phyloP scores from a whole-genome alignment of 192 early-diverging fungal genomes.

The Coemansia javaensis region DNA sequence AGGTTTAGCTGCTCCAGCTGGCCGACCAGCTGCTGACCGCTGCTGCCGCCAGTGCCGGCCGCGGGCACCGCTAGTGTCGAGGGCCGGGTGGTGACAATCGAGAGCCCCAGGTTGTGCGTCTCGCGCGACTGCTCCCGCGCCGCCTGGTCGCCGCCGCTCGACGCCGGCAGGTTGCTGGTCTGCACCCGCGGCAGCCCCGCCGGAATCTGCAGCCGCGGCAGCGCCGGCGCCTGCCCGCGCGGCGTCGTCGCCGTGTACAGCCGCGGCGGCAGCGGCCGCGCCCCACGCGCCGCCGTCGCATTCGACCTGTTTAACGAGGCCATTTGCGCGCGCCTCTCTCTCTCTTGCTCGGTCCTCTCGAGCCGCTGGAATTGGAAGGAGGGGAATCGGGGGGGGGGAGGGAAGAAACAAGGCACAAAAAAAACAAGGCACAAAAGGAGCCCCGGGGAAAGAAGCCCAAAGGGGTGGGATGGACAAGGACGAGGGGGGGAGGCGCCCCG shows the following conservation, averaged over 20 bases:
- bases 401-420: neutral
- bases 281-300: constrained; percentile 33
- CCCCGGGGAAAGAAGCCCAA: no score
- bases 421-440: no score
- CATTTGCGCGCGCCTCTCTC: constrained; percentile 12
- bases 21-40: neutral
- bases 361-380: no score
- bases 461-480: no score
- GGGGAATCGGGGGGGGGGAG: neutral
- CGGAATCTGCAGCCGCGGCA: constrained; percentile 25
- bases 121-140: constrained; percentile 46
- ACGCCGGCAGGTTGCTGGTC: constrained; percentile 19
- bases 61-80: neutral
- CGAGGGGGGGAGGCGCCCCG: no score
- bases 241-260: constrained; percentile 46
- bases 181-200: constrained; percentile 18
- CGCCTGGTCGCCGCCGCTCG: constrained; percentile 22
- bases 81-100: constrained; percentile 5
- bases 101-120: constrained; percentile 27
- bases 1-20: constrained; percentile 27
- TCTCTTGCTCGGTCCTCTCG: no score
- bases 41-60: neutral
- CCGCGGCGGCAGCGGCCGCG: constrained; percentile 18
- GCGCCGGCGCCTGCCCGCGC: constrained; percentile 24
- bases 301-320: constrained; percentile 51